phyloP scores from a whole-genome alignment of 169 alveolate species.

The Cryptosporidium ubiquitum region DNA sequence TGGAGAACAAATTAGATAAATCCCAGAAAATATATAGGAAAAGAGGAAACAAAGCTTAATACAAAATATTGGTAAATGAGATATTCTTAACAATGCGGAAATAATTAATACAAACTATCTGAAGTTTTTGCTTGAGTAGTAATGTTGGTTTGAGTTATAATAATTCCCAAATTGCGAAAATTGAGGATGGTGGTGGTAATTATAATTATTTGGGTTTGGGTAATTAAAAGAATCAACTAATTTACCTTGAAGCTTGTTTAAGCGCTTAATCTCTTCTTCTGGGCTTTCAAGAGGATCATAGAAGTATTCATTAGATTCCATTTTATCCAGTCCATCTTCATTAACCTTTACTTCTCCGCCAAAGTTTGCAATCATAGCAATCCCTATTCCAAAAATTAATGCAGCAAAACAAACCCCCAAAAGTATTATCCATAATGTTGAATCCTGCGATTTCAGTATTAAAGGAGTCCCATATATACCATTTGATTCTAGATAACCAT shows the following conservation, averaged over 20 bases:
- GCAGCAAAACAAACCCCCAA: slow-evolving; percentile 29
- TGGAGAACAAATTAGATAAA: background rate
- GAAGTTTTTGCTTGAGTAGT: background rate
- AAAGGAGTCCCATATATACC: slow-evolving; percentile 64
- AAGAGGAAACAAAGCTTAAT: slow-evolving; percentile 13
- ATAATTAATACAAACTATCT: background rate
- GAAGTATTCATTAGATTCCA: slow-evolving; percentile 18
- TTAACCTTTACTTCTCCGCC: background rate
- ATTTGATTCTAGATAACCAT: slow-evolving; percentile 8
- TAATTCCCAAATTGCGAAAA: slow-evolving; percentile 12
- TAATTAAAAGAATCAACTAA: background rate
- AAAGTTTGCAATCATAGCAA: background rate
- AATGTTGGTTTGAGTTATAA: background rate
- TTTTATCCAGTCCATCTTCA: background rate
- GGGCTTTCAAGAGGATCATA: slow-evolving; percentile 25
- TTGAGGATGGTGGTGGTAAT: background rate
- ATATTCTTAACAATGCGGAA: no score
- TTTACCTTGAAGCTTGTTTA: slow-evolving; percentile 22
- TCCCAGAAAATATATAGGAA: background rate
- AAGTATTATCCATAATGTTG: slow-evolving; percentile 35
- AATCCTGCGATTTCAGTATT: slow-evolving; percentile 26
- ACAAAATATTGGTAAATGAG: no score
- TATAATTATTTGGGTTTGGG: slow-evolving; percentile 19
- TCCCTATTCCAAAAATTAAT: slow-evolving; percentile 34
- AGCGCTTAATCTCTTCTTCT: slow-evolving; percentile 22